Base-by-base conservation (phyloP, 2,329 filamentous ascomycete species). In the Epichloe coenophiala region DNA sequence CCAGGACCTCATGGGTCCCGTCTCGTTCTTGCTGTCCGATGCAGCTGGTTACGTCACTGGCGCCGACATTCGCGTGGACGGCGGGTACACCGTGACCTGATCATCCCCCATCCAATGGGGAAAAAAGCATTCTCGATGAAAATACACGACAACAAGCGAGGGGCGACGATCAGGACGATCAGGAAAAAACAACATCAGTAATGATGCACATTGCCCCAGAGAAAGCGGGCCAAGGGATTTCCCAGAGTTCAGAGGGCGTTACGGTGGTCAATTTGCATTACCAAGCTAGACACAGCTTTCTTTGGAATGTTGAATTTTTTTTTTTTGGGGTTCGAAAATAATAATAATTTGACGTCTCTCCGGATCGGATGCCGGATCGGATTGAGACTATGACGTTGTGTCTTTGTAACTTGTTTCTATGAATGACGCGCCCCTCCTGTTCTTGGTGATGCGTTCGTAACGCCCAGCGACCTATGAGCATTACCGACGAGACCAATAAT, bases 1-100 rank as follows among this genome's bases (percentile, higher is more conserved):
- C 1, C 83, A 90, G 64, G 91, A 97, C 61, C 76, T 97, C 51
- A 95, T 95, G 86, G 91, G 91, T 2, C 87, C 90, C 5, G 89
- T 95, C 31, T 84, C 87, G 15, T 95, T 91, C 73, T 71, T 95
- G 52, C 78, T 88, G 40, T 90, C 84, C 53, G 87, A 93, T 60
- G 88, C 88, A 3, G 81, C 80, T 48, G 74, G 73, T 47, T 91
- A 90, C 66, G 81, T 89, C 53, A 72, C 66, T 39, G 82, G 87
- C 4, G 84, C 86, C 1, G 86, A 93, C 58, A 72, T 93, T 58
- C 77, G 87, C 31, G 87, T 94, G 38, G 88, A 94, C 59, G 88
- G 88, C 53, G 88, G 88, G n/a, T 94, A 90, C 70, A 89, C 86
- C n/a, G 71, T 87, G 55, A 88, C 84, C 52, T 88, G 77, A 58